Percentiles rank a stretch among this genome's conserved stretches.
These are phyloP conservation scores for Monosporascus ibericus DNA, from an alignment of 2,329 filamentous ascomycete species.

Conservation along the genomic window DNA sequence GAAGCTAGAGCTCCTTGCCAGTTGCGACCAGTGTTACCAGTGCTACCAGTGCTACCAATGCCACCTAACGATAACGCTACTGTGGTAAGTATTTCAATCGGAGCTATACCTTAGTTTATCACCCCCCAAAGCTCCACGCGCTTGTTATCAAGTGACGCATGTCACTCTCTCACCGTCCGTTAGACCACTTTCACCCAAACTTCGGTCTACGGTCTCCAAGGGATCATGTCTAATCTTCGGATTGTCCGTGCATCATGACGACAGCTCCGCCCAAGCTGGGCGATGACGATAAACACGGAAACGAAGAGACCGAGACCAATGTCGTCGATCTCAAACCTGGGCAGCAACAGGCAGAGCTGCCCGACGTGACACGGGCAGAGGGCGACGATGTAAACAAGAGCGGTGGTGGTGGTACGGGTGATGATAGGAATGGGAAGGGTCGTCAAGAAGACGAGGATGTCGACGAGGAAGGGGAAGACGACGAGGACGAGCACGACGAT, in stretches of 20 bases:
- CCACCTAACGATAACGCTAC: too few species aligned
- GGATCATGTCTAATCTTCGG: constrained; percentile 2
- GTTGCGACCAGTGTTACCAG: too few species aligned
- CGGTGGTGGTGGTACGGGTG: constrained; percentile 4
- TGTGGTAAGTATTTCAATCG: too few species aligned
- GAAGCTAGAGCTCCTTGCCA: too few species aligned
- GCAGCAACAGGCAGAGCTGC: neutral
- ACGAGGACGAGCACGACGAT: constrained; percentile 41
- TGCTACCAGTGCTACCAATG: too few species aligned
- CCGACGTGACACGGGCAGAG: constrained; percentile 15
- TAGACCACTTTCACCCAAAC: neutral
- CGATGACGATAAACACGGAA: constrained; percentile 12
- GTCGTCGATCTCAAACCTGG: constrained; percentile 7
- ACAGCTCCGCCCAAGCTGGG: constrained; percentile 31
- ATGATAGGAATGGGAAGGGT: constrained; percentile 34
- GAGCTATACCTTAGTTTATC: too few species aligned
- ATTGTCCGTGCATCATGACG: constrained; percentile 29
- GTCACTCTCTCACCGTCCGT: neutral
- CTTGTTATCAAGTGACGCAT: neutral
- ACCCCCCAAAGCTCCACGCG: neutral
- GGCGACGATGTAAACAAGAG: constrained; percentile 2
- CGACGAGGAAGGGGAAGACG: constrained; percentile 35
- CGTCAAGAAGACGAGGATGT: constrained; percentile 47
- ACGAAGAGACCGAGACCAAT: neutral
- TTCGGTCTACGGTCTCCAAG: neutral